A percentile compares a stretch with the other conserved stretches of the same genome.
Evolutionary conservation across 495 filamentous ascomycete genomes (phyloP).

Genomic region (Penicillium crystallinum): DNA sequence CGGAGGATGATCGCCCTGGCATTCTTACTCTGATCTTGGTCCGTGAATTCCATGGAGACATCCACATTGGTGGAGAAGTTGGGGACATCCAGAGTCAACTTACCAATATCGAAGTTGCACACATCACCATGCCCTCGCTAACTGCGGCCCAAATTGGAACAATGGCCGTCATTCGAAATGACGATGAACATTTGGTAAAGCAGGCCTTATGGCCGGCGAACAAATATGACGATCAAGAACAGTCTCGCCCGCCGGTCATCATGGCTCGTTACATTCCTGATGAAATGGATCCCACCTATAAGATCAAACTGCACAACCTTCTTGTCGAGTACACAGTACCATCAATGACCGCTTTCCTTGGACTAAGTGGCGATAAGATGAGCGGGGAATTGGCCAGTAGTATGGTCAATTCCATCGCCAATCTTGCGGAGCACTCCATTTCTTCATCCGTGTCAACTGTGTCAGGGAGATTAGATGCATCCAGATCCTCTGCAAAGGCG

Average conservation of each 20-base stretch:
- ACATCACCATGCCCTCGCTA: conserved; percentile 80
- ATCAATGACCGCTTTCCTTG: conserved; percentile 72
- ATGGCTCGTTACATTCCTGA: conserved; percentile 86
- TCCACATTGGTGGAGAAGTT: conserved; percentile 58
- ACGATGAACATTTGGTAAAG: conserved; percentile 63
- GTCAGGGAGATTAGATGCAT: conserved; percentile 10
- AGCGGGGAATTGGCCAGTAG: conserved; percentile 68
- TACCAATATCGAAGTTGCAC: conserved; percentile 64
- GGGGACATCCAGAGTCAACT: conserved; percentile 56
- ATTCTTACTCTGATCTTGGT: conserved; percentile 70
- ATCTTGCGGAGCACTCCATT: no score
- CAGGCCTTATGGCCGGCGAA: conserved; percentile 33
- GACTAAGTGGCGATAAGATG: conserved; percentile 59
- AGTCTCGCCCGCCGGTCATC: conserved; percentile 49
- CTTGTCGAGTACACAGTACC: conserved; percentile 80
- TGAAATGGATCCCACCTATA: conserved; percentile 87
- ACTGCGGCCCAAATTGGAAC: conserved; percentile 65
- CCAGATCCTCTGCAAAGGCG: conserved; percentile 35
- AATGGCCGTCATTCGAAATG: conserved; percentile 57
- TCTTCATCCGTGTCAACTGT: no score
- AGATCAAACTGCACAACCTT: conserved; percentile 76
- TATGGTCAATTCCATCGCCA: conserved; percentile 73
- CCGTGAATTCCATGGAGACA: conserved; percentile 50
- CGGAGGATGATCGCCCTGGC: conserved; percentile 92
- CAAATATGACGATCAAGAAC: conserved; percentile 8